Evolutionary conservation across 2,329 filamentous ascomycete species (phyloP).

Genomic region (Aspergillus neotritici): DNA sequence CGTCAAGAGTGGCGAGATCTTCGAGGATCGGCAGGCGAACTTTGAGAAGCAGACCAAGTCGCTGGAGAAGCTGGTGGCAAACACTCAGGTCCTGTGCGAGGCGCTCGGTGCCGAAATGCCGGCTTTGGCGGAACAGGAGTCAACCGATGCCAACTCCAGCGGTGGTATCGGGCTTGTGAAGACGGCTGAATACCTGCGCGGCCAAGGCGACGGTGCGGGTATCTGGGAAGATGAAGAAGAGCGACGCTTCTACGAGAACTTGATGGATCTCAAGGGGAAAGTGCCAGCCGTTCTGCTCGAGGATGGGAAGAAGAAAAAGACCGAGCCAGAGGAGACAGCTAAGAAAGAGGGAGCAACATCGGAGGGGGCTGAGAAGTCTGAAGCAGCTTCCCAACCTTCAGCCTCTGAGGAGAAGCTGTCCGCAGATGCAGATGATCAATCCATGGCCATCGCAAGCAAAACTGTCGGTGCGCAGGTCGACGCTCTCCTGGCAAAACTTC

Average conservation of each 20-base stretch:
- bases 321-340: slow-evolving; percentile 71
- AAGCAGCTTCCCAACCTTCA: slow-evolving; percentile 38
- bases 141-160: slow-evolving; percentile 58
- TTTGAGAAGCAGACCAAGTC: slow-evolving; percentile 91
- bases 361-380: slow-evolving; percentile 38
- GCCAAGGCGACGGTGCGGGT: slow-evolving; percentile 81
- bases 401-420: slow-evolving; percentile 44
- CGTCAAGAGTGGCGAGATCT: slow-evolving; percentile 96
- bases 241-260: slow-evolving; percentile 93
- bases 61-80: slow-evolving; percentile 83
- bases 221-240: slow-evolving; percentile 99
- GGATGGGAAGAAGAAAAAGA: slow-evolving; percentile 89
- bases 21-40: slow-evolving; percentile 92
- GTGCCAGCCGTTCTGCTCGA: slow-evolving; percentile 91
- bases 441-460: slow-evolving; percentile 93
- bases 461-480: slow-evolving; percentile 97
- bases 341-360: slow-evolving; percentile 57
- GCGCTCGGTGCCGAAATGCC: slow-evolving; percentile 88
- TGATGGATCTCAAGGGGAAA: slow-evolving; percentile 91
- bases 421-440: slow-evolving; percentile 68
- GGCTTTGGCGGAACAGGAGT: slow-evolving; percentile 77
- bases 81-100: slow-evolving; percentile 87
- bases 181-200: slow-evolving; percentile 84
- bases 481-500: slow-evolving; percentile 77
- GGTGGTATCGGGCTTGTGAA: slow-evolving; percentile 89